Base-by-base conservation (phyloP, 2,329 filamentous ascomycete species). In the Alternaria solani region DNA sequence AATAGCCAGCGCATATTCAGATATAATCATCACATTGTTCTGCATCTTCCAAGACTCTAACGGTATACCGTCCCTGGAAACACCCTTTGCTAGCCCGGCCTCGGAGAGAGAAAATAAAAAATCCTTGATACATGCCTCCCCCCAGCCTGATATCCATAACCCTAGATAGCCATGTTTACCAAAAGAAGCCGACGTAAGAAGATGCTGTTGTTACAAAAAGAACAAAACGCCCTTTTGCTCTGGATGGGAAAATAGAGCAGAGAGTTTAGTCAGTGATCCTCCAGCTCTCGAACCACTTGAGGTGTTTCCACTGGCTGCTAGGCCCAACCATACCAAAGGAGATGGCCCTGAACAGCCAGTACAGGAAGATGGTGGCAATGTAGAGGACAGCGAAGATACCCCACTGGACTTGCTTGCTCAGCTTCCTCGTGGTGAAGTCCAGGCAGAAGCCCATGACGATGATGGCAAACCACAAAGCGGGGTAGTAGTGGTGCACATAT, bases 401-500 rank as follows among this genome's bases (percentile, higher is more conserved):
- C 78, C 87, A 88, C 78, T 92, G 89, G 30, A 92, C 72, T 42
- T 79, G 81, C 74, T 86, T 87, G 68, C 84, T 85, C 66, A 92
- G 83, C 71, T 86, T 89, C 66, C 89, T 86, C 47, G 93, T 87
- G 64, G 89, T 84, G 89, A 92, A 98, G 79, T 98, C 93, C 56
- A 91, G 81, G 68, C 93, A 86, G 85, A 99, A 99, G 55, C 94
- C 94, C 63, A 94, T 88, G 16, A 87, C 88, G 46, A 99, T 84
- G 67, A 99, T 97, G 71, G 95, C 94, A 79, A 98, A 99, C 84
- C 98, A 99, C 11, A 99, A 87, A 9, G 95, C 95, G 11, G 95
- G 95, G 80, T 98, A 99, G 85, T 99, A 99, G 83, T 99, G 95
- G 80, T 99, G 95, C 55, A 99, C 95, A 75, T 99, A 99, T 16